Evolutionary conservation across 371 early-diverging fungal species (phyloP).

Genomic region (Zychaea mexicana): DNA sequence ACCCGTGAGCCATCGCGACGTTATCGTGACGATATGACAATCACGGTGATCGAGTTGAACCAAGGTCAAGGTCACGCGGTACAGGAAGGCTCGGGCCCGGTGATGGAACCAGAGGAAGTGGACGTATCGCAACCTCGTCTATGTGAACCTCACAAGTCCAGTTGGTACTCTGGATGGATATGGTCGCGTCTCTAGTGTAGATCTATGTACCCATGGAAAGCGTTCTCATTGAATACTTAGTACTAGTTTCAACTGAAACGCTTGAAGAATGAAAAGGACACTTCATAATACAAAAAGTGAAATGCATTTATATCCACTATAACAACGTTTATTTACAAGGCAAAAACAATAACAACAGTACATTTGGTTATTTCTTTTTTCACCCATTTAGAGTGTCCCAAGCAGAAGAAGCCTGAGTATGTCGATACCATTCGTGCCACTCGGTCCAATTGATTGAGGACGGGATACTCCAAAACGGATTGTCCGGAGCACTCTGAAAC

Average conservation of each 20-base stretch:
- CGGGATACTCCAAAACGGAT: conserved; percentile 49
- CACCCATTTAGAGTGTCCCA: background rate
- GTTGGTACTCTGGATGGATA: conserved; percentile 44
- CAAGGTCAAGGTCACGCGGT: conserved; percentile 9
- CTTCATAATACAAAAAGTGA: no score
- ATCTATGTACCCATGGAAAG: no score
- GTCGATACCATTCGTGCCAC: conserved; percentile 47
- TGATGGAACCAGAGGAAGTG: conserved; percentile 28
- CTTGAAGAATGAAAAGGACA: no score
- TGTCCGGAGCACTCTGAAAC: conserved; percentile 45
- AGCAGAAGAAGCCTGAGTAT: conserved; percentile 23
- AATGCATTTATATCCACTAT: no score
- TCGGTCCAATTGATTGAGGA: conserved; percentile 50
- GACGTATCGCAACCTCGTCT: conserved; percentile 29
- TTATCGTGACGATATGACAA: conserved; percentile 95
- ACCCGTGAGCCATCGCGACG: conserved; percentile 58
- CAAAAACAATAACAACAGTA: no score
- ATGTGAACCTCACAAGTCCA: conserved; percentile 15
- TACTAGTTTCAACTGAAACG: no score
- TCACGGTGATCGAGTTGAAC: conserved; percentile 80
- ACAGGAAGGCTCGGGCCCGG: conserved; percentile 27
- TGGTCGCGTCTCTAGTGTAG: conserved; percentile 41
- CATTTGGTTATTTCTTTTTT: background rate
- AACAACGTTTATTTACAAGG: no score
- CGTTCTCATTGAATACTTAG: no score